Evolutionary conservation across 345 rosid genomes (phyloP).

Genomic region (Citrus mangshanensis): DNA sequence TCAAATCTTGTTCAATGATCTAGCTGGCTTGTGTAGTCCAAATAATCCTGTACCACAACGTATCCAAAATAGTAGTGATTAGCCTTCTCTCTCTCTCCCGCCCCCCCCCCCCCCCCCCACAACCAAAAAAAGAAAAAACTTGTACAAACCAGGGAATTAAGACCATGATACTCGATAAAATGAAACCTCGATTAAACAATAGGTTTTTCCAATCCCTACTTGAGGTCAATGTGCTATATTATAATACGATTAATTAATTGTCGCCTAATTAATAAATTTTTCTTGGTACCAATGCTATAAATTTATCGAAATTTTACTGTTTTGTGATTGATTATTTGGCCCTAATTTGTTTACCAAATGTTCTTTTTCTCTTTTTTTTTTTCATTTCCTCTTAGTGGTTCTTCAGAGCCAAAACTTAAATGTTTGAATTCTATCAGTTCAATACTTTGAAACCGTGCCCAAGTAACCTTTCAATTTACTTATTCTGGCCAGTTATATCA

Average conservation of each 20-base stretch:
- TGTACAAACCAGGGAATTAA: too few relatives aligned
- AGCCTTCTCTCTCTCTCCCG: too few relatives aligned
- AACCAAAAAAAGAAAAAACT: too few relatives aligned
- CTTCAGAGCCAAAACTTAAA: neutral
- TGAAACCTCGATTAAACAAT: too few relatives aligned
- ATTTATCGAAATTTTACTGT: too few relatives aligned
- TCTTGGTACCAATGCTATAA: too few relatives aligned
- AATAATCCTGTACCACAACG: neutral
- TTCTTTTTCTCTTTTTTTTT: neutral
- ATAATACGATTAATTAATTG: too few relatives aligned
- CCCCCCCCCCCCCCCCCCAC: too few relatives aligned
- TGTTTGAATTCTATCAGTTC: neutral
- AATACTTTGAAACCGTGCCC: neutral
- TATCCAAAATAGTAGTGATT: neutral
- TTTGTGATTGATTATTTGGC: neutral
- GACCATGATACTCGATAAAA: too few relatives aligned
- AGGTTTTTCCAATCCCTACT: too few relatives aligned
- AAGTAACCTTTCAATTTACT: neutral
- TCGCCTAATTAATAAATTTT: too few relatives aligned
- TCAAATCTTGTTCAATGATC: neutral
- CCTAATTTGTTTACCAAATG: neutral
- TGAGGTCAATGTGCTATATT: too few relatives aligned
- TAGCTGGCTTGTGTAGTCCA: neutral
- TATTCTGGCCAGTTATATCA: neutral
- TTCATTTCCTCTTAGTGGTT: neutral